phyloP scores from a whole-genome alignment of 2,329 filamentous ascomycete species.

The Cadophora sp. region DNA sequence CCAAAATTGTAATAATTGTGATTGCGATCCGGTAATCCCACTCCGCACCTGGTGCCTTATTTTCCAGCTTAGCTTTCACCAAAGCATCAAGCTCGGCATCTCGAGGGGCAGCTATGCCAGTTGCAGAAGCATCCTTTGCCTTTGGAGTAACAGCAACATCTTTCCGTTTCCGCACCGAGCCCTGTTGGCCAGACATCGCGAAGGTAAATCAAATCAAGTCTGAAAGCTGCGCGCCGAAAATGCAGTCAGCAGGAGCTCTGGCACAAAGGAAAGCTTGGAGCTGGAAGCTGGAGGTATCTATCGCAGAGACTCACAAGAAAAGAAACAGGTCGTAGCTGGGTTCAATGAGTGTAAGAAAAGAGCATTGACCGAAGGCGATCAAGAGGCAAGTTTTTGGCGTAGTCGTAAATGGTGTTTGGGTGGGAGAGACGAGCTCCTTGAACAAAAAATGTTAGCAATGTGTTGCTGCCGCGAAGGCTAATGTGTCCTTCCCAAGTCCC shows the following conservation, averaged over 20 bases:
- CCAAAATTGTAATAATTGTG: constrained; percentile 77
- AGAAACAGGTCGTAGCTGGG: constrained; percentile 21
- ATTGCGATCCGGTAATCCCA: constrained; percentile 86
- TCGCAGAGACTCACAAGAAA: constrained; percentile 24
- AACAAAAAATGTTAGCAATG: constrained; percentile 21
- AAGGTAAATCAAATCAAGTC: constrained; percentile 24
- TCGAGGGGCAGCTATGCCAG: constrained; percentile 41
- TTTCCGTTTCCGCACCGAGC: constrained; percentile 44
- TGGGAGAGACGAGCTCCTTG: constrained; percentile 17
- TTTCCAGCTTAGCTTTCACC: constrained; percentile 47
- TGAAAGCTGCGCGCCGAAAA: constrained; percentile 23
- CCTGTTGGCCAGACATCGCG: constrained; percentile 43
- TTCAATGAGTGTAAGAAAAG: constrained; percentile 36
- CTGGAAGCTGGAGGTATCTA: constrained; percentile 4
- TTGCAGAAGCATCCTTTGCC: constrained; percentile 53
- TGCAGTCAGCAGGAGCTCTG: constrained; percentile 33
- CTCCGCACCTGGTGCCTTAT: constrained; percentile 60
- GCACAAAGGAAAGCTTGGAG: constrained; percentile 16
- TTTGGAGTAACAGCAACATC: constrained; percentile 55
- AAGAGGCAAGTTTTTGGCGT: constrained; percentile 35
- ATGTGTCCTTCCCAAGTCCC: constrained; percentile 27
- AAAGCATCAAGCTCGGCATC: constrained; percentile 58
- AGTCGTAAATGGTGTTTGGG: not conserved
- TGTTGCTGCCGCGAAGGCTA: constrained; percentile 19
- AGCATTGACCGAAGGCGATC: constrained; percentile 40